Evolutionary conservation across 352 stramenopile genomes (phyloP), one percentile per base, ranked within the genome.

Genomic region (Phytopythium kandeliae): DNA sequence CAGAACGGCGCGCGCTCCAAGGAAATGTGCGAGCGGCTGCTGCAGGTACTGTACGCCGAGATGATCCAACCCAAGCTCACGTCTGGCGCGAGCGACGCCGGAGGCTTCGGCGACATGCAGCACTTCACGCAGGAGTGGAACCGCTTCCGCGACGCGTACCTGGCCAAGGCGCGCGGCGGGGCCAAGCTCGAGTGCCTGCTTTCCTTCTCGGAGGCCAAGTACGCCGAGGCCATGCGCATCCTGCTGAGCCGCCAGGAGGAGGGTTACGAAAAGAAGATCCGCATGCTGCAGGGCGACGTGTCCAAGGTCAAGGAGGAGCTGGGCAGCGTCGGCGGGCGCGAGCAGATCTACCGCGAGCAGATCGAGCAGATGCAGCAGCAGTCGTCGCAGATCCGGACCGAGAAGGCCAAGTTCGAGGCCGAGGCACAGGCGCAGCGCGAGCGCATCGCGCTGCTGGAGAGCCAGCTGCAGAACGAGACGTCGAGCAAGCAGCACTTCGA

Each of bases 331-430:
- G 76, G 81, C 28, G 84, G 78, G 8, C 77, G 80, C 33, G 78
- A 91, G 41, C 77, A 92, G 64, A 86, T 92, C 58, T 90, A 89
- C 67, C 83, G 85, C 55, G 78, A 91, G 60, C 81, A 92, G 66
- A 89, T 95, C 49, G 84, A 95, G 58, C 72, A 89, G 61, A 85
- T 92, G 74, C 75, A 91, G 54, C 61, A 68, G 17, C 66, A 73
- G 42, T 88, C 81, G 48, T 92, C 84, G 25, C 63, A 86, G 43
- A 77, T 89, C 36, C 59, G 86, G 69, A 87, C 73, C 0, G 79
- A 92, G 49, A 89, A 89, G 55, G 79, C 78, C 9, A 65, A 69
- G 30, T 88, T 76, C 36, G 66, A 85, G 46, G 76, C 75, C 1
- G 78, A 92, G 43, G 56, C 78, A 11, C 62, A 95, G 55, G 63